Evolutionary conservation across 179 eudicot genomes (phyloP), one percentile per base, ranked within the genome.

Genomic region (Heliamphora pulchella): DNA sequence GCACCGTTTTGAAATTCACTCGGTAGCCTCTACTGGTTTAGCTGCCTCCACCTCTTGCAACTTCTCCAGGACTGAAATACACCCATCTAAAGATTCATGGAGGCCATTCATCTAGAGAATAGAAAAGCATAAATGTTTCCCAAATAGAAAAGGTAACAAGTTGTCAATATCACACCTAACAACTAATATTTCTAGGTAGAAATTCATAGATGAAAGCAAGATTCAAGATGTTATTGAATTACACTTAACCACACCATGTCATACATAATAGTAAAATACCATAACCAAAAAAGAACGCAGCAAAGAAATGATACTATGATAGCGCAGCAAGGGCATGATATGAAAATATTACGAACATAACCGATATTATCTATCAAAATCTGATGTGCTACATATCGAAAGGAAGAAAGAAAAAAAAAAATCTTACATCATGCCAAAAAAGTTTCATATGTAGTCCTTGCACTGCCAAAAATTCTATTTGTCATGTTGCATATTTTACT

Each of bases 21-120:
- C 93, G 46, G 86, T 79, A 53, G 89, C 77, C 71, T 91, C 93
- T 17, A 54, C 82, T 0, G 79, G 87, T 64, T 82, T 87, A 76
- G 91, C 74, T 43, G 82, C 86, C 80, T 92, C 93, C 44, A 65
- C 80, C 82, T 87, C 91, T 80, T 87, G 85, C 78, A 88, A 71
- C 83, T 87, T 86, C 85, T 92, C 97, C 48, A 92, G 69, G 65
- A 86, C 85, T 8, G 92, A 89, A 57, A 91, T 74, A 53, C 92
- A 92, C 79, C 82, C 80, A 63, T 92, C 92, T 80, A 92, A 82
- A 77, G 91, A 85, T 71, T 87, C 89, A 41, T 89, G 84, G 72
- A 91, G 82, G 8, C 80, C 90, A 73, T 89, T 87, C 89, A 92
- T 86, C 97, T 92, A 20, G 51, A 83, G 78, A 57, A 75, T 7